These are phyloP conservation scores for Excoecaria cochinchinensis DNA, from an alignment of 345 rosid species.

Conservation along the genomic window DNA sequence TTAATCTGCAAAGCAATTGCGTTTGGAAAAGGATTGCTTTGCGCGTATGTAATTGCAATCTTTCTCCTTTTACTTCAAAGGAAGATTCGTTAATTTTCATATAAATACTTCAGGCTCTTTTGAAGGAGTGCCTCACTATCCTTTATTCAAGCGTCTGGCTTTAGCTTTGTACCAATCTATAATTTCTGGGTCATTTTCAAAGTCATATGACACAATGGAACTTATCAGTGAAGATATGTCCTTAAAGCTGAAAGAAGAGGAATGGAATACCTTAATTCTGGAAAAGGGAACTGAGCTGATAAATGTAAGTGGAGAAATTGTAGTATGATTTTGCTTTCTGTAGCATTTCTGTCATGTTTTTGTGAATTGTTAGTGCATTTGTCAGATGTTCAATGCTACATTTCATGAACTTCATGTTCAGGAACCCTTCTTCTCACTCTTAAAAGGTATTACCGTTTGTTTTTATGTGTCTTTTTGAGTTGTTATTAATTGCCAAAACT, in stretches of 20 bases:
- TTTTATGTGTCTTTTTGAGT: neutral
- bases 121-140: conserved; percentile 47
- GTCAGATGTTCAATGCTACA: conserved; percentile 35
- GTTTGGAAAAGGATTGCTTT: neutral
- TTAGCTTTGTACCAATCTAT: conserved; percentile 42
- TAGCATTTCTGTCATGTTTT: neutral
- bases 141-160: conserved; percentile 52
- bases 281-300: conserved; percentile 38
- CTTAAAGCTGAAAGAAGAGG: conserved; percentile 35
- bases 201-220: conserved; percentile 21
- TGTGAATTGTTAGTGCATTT: neutral
- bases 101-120: conserved; percentile 29
- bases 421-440: conserved; percentile 46
- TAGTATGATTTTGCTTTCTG: neutral
- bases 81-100: neutral
- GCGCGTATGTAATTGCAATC: neutral
- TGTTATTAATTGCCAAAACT: neutral
- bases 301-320: conserved; percentile 29
- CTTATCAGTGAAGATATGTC: conserved; percentile 25
- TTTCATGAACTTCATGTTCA: conserved; percentile 44
- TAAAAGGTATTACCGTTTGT: conserved; percentile 35
- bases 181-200: conserved; percentile 31
- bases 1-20: neutral
- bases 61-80: neutral
- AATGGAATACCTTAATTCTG: conserved; percentile 39